These are phyloP conservation scores for Leccinellum albellum DNA, from an alignment of 768 basidiomycete genomes.

Conservation along the genomic window DNA sequence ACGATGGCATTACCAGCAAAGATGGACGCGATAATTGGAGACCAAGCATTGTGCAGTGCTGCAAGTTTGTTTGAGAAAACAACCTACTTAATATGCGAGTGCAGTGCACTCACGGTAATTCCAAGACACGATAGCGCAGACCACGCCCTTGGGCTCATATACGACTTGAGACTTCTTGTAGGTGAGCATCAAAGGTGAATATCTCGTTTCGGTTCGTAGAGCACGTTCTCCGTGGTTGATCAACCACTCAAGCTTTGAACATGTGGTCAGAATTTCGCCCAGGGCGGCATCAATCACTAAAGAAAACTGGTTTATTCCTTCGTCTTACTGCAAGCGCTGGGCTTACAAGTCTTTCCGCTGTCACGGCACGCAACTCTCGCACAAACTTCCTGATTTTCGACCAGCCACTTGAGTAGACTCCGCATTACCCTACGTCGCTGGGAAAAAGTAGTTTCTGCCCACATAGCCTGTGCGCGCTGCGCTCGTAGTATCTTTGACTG, in stretches of 20 bases:
- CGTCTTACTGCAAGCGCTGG: neutral
- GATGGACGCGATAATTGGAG: constrained; percentile 86
- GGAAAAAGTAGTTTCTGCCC: constrained; percentile 72
- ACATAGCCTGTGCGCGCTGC: constrained; percentile 60
- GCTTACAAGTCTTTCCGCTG: constrained; percentile 90
- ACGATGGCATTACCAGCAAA: constrained; percentile 90
- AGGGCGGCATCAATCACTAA: constrained; percentile 90
- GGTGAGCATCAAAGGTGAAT: constrained; percentile 59
- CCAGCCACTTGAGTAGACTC: constrained; percentile 87
- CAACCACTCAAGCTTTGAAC: constrained; percentile 91
- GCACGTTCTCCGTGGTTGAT: constrained; percentile 79
- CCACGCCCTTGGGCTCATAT: constrained; percentile 90
- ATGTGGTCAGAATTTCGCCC: constrained; percentile 93
- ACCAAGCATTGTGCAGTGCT: constrained; percentile 94
- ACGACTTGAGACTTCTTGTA: constrained; percentile 78
- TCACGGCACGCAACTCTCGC: constrained; percentile 89
- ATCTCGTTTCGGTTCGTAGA: constrained; percentile 69
- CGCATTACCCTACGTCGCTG: constrained; percentile 80
- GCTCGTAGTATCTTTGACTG: constrained; percentile 66
- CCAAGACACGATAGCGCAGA: constrained; percentile 93
- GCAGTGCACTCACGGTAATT: constrained; percentile 67
- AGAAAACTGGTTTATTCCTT: constrained; percentile 2
- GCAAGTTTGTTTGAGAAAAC: constrained; percentile 4
- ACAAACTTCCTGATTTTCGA: constrained; percentile 84
- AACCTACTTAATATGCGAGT: neutral